phyloP scores from a whole-genome alignment of 73 alveolate species.

The Blepharisma japonicum region DNA sequence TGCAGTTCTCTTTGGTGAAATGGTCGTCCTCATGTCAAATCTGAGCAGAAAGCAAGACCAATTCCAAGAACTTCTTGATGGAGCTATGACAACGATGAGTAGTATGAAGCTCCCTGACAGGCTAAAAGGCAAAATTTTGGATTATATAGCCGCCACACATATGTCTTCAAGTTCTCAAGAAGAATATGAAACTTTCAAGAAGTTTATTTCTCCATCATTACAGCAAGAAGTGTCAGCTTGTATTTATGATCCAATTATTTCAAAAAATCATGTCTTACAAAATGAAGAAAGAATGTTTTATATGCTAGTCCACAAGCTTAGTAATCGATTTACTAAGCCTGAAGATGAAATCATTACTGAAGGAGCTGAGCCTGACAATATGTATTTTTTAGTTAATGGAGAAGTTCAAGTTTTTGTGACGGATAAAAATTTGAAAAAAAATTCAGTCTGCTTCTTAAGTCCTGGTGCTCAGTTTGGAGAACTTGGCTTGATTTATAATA shows the following conservation, averaged over 20 bases:
- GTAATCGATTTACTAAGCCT: slow-evolving; percentile 33
- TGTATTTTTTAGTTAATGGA: slow-evolving; percentile 37
- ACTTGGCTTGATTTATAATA: slow-evolving; percentile 35
- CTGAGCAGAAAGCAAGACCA: slow-evolving; percentile 8
- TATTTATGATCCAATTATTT: slow-evolving; percentile 31
- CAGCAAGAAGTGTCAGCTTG: slow-evolving; percentile 11
- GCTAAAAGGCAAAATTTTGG: slow-evolving; percentile 4
- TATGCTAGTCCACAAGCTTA: slow-evolving; percentile 33
- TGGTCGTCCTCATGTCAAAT: slow-evolving; percentile 36
- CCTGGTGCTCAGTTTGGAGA: slow-evolving; percentile 59
- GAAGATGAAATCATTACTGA: slow-evolving; percentile 47
- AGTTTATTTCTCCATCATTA: slow-evolving; percentile 34
- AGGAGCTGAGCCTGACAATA: slow-evolving; percentile 34
- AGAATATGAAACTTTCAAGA: slow-evolving; percentile 34
- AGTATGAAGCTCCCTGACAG: slow-evolving; percentile 29
- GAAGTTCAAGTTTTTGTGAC: slow-evolving; percentile 31
- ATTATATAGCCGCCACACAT: slow-evolving; percentile 13
- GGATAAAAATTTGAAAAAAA: slow-evolving; percentile 23
- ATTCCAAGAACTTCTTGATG: slow-evolving; percentile 40
- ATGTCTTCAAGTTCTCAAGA: slow-evolving; percentile 26
- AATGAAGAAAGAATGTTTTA: slow-evolving; percentile 27
- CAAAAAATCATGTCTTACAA: slow-evolving; percentile 23
- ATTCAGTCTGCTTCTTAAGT: slow-evolving; percentile 25
- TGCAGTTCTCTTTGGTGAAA: slow-evolving; percentile 50
- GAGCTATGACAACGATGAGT: slow-evolving; percentile 36